Evolutionary conservation across 2,329 filamentous ascomycete species (phyloP).

Genomic region (Ilyonectria mors-panacis): DNA sequence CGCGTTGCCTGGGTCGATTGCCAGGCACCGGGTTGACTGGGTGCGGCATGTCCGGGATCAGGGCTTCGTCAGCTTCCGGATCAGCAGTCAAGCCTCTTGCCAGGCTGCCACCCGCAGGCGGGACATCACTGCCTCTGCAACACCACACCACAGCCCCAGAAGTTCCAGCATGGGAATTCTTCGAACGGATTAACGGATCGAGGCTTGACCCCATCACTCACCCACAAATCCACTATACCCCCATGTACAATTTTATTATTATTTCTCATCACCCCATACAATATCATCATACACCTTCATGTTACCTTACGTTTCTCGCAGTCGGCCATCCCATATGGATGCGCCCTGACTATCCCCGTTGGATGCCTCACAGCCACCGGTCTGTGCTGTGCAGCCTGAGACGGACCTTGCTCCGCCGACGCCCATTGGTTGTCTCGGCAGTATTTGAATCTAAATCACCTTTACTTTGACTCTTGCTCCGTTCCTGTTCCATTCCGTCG

Average conservation of each 20-base stretch:
- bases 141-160: constrained; percentile 10
- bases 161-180: constrained; percentile 7
- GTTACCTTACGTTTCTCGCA: constrained; percentile 13
- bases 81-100: constrained; percentile 40
- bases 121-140: constrained; percentile 35
- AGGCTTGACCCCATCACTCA: constrained; percentile 5
- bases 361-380: constrained; percentile 29
- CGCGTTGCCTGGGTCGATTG: constrained; percentile 20
- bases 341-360: constrained; percentile 35
- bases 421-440: constrained; percentile 20
- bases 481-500: not conserved
- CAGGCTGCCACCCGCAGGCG: constrained; percentile 26
- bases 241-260: constrained; percentile 21
- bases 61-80: constrained; percentile 45
- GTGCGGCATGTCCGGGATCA: constrained; percentile 41
- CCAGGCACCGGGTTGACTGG: constrained; percentile 33
- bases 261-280: constrained; percentile 25
- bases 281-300: constrained; percentile 27
- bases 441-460: constrained; percentile 7
- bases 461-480: not conserved
- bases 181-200: constrained; percentile 1
- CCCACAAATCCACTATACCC: constrained; percentile 15
- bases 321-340: constrained; percentile 25
- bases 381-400: constrained; percentile 40
- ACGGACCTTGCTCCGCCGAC: constrained; percentile 7